These are phyloP conservation scores for Pelargonium citronellum DNA, from an alignment of 441 rosid genomes.

Conservation along the genomic window DNA sequence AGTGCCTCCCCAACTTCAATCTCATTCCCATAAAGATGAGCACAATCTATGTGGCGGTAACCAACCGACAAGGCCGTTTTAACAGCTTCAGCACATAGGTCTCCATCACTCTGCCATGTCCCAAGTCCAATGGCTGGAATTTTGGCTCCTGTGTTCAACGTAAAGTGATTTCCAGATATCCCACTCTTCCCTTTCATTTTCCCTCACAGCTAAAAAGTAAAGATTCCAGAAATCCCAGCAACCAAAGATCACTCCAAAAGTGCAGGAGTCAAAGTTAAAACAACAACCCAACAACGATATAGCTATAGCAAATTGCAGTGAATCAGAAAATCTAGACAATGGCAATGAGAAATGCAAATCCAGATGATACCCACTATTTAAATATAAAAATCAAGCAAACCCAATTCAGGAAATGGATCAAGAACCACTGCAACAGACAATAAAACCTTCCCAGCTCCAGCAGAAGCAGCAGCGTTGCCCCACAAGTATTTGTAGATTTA, in stretches of 20 bases:
- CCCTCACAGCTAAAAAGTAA: conserved; percentile 9
- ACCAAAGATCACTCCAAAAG: not conserved
- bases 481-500: conserved; percentile 4
- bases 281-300: not conserved
- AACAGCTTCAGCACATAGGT: conserved; percentile 48
- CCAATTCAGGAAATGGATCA: not conserved
- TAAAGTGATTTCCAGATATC: conserved; percentile 32
- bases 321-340: not conserved
- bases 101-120: conserved; percentile 62
- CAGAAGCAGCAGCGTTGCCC: conserved; percentile 5
- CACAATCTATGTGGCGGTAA: conserved; percentile 55
- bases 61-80: conserved; percentile 49
- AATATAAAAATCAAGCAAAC: not conserved
- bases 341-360: conserved; percentile 2
- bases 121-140: conserved; percentile 59
- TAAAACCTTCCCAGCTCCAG: conserved; percentile 7
- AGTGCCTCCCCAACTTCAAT: conserved; percentile 53
- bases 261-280: not conserved
- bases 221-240: not conserved
- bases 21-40: conserved; percentile 61
- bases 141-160: conserved; percentile 49
- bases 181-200: conserved; percentile 42
- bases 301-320: not conserved
- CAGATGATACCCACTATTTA: not conserved
- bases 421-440: not conserved